Percentiles rank a stretch among this genome's conserved stretches.
Evolutionary conservation across 148 eudicot species (phyloP).

Genomic region (Silene latifolia): DNA sequence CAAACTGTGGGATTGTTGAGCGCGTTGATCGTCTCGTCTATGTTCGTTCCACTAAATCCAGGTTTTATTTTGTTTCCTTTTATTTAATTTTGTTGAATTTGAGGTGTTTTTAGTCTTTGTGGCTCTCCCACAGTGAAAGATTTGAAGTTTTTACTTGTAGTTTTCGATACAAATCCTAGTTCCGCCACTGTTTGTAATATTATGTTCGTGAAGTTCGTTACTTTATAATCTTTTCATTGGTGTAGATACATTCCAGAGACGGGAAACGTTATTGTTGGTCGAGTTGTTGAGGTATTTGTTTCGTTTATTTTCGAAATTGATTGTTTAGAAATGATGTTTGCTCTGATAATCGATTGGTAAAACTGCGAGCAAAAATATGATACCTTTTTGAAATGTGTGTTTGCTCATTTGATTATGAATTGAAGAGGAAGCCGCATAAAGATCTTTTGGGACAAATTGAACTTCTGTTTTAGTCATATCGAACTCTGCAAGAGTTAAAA

Average conservation of each 20-base stretch:
- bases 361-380: neutral
- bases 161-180: neutral
- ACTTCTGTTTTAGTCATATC: too few species aligned
- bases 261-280: slow-evolving; percentile 83
- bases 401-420: too few species aligned
- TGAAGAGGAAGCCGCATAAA: too few species aligned
- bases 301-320: neutral
- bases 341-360: neutral
- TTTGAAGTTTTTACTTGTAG: neutral
- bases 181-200: neutral
- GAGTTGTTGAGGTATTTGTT: slow-evolving; percentile 71
- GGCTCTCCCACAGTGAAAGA: too few species aligned
- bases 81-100: neutral
- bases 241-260: slow-evolving; percentile 90
- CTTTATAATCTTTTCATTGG: neutral
- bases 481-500: too few species aligned
- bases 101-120: neutral
- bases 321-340: neutral
- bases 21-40: slow-evolving; percentile 79
- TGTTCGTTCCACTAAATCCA: slow-evolving; percentile 77
- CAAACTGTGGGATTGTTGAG: slow-evolving; percentile 82
- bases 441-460: too few species aligned
- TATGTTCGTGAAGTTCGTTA: neutral
- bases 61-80: slow-evolving; percentile 31
- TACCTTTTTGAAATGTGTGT: too few species aligned